These are phyloP conservation scores for Penicillium sp. DNA, from an alignment of 2,329 filamentous ascomycete species.

Conservation along the genomic window DNA sequence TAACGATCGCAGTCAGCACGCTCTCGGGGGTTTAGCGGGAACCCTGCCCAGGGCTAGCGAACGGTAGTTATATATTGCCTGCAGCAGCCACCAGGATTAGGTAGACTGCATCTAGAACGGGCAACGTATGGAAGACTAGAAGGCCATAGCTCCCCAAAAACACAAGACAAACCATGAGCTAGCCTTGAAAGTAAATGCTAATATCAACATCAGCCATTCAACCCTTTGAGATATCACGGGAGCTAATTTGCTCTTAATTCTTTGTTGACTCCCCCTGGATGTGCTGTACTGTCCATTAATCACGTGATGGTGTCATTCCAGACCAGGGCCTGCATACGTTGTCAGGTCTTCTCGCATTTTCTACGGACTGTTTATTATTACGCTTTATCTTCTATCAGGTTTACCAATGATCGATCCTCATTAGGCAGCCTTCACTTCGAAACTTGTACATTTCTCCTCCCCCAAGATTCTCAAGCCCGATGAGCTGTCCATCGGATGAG, in stretches of 20 bases:
- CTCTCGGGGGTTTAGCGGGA: no score
- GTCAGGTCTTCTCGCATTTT: background rate
- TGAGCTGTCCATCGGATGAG: conserved; percentile 4
- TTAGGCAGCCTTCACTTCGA: background rate
- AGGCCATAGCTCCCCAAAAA: background rate
- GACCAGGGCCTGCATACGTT: background rate
- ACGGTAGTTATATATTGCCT: background rate
- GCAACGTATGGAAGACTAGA: background rate
- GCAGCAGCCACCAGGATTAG: background rate
- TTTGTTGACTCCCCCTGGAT: background rate
- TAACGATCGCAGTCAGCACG: no score
- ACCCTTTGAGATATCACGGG: no score
- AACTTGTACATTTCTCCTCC: background rate
- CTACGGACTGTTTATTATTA: background rate
- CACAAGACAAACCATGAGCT: background rate
- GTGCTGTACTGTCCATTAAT: background rate
- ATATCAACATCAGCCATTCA: background rate
- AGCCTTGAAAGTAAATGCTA: background rate
- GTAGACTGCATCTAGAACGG: background rate
- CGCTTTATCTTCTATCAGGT: background rate
- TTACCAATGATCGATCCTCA: background rate
- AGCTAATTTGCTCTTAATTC: no score
- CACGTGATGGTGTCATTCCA: conserved; percentile 2
- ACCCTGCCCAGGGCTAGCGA: background rate
- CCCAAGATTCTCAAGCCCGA: background rate